Evolutionary conservation across 805 yeast species (phyloP).

Genomic region (Henningerozyma blattae): DNA sequence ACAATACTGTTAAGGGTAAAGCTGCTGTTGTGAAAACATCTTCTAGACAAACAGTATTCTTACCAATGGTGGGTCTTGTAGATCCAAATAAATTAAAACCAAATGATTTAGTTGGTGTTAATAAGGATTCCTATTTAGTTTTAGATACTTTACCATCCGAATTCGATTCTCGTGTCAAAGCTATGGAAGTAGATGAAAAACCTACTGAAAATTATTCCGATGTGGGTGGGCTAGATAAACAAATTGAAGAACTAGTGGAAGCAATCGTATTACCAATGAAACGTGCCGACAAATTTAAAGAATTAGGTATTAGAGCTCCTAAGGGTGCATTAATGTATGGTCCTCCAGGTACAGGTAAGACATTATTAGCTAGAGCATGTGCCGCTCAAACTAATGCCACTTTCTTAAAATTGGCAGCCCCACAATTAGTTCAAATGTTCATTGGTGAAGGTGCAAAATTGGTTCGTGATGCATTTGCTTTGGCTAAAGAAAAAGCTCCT

Average conservation of each 20-base stretch:
- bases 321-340: constrained; percentile 98
- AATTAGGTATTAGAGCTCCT: constrained; percentile 92
- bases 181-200: constrained; percentile 98
- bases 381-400: constrained; percentile 99
- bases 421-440: constrained; percentile 96
- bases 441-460: constrained; percentile 98
- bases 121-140: constrained; percentile 88
- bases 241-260: constrained; percentile 94
- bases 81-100: constrained; percentile 88
- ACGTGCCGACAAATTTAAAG: constrained; percentile 91
- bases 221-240: constrained; percentile 97
- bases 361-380: constrained; percentile 93
- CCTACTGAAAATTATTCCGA: constrained; percentile 96
- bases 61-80: constrained; percentile 92
- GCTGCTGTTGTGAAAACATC: constrained; percentile 98
- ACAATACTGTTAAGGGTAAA: constrained; percentile 83
- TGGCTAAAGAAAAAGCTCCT: constrained; percentile 97
- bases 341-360: constrained; percentile 99
- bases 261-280: constrained; percentile 98
- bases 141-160: constrained; percentile 94
- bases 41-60: constrained; percentile 91
- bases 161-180: constrained; percentile 94
- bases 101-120: constrained; percentile 96
- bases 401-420: constrained; percentile 90
- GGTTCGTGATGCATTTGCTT: constrained; percentile 93